Base-by-base conservation (phyloP, 2,329 filamentous ascomycete species). In the Cordyceps militaris region DNA sequence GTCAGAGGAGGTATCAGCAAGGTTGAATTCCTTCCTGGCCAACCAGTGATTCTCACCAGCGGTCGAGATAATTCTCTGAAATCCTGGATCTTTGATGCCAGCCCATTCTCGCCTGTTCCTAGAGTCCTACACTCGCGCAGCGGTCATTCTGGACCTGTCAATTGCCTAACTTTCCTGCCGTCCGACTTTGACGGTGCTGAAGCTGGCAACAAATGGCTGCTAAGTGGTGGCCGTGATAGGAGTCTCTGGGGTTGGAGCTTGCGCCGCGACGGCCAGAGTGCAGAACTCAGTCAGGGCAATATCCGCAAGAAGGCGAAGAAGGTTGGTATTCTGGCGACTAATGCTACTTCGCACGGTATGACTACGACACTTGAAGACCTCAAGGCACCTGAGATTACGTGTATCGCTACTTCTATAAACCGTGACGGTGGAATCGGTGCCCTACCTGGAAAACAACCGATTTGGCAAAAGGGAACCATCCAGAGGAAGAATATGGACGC, bases 161-260 rank as follows among this genome's bases (percentile, higher is more conserved):
- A 86, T 34, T 87, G 84, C 54, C 79, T 99, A 30, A 81, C 87
- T 60, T 99, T 97, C 72, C 73, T 97, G 26, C 93, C 93, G 0
- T 85, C 91, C 0, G 87, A 91, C 63, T 93, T 94, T 42, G 93
- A 97, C 65, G 93, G 92, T 16, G 85, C 91, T 7, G 93, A 97
- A 64, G 85, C 86, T 44, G 85, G 85, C 47, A 94, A 93, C 58
- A 97, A 97, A 73, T 97, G 93, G 93, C 77, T 97, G 7, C 78
- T 99, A 57, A 97, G 91, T 66, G 90, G 89, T 63, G 92, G 91
- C 59, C 83, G 85, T 65, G 95, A 99, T 67, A 84, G 91, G 63
- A 97, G 91, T 71, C 78, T 99, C 2, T 97, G 94, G 93, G 93
- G 89, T 1, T 96, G 95, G 85, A 97, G 92, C 79, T 76, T 99